Conservation (phyloP, 306 rosid genomes). For the Canavalia gladiata region DNA sequence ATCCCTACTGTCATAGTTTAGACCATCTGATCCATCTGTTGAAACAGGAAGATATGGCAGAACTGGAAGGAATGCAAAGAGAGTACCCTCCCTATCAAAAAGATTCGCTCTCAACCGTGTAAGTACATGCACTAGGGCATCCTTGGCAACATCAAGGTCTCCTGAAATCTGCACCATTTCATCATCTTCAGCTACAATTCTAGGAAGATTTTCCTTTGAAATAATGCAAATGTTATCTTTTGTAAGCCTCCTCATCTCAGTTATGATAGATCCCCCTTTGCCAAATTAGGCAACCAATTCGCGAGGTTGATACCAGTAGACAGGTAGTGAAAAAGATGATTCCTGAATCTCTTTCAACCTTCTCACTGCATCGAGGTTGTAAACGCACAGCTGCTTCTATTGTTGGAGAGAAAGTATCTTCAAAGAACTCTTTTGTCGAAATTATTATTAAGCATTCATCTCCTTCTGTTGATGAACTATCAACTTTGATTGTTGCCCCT, state of each 20-base stretch:
- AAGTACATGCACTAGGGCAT: slow-evolving; percentile 92
- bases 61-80: slow-evolving; percentile 80
- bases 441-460: slow-evolving; percentile 88
- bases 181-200: slow-evolving; percentile 93
- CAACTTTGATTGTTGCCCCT: slow-evolving; percentile 93
- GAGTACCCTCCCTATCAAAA: slow-evolving; percentile 94
- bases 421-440: slow-evolving; percentile 92
- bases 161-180: slow-evolving; percentile 99
- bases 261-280: slow-evolving; percentile 94
- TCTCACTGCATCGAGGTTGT: slow-evolving; percentile 97
- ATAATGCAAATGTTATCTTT: slow-evolving; percentile 92
- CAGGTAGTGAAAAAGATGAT: slow-evolving; percentile 93
- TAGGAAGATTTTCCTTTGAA: slow-evolving; percentile 89
- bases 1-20: slow-evolving; percentile 84
- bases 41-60: slow-evolving; percentile 88
- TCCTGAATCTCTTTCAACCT: slow-evolving; percentile 97
- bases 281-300: slow-evolving; percentile 99
- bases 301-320: slow-evolving; percentile 84
- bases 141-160: slow-evolving; percentile 95
- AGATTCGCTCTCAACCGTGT: slow-evolving; percentile 91
- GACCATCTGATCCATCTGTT: slow-evolving; percentile 72
- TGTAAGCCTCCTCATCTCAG: slow-evolving; percentile 94
- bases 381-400: slow-evolving; percentile 94
- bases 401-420: slow-evolving; percentile 81
- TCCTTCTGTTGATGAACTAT: slow-evolving; percentile 85